Base-by-base conservation (phyloP, 164 flowering plant species). In the Stephania japonica region DNA sequence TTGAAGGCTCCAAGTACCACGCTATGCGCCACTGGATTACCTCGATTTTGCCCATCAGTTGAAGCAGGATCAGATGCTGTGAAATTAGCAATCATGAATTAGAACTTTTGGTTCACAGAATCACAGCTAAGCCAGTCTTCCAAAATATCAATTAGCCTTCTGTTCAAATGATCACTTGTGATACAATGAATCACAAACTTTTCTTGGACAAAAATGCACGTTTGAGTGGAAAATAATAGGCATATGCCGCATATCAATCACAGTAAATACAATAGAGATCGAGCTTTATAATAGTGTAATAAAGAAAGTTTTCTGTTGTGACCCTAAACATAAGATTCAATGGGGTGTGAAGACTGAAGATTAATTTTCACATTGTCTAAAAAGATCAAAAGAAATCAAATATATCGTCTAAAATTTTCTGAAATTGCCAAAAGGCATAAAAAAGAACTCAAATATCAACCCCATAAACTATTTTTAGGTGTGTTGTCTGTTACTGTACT, bases 1-100 rank as follows among this genome's bases (percentile, higher is more conserved):
- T 86, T 90, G 73, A 91, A 90, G 68, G 91, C 84, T 78, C 90
- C 98, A 80, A 91, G 83, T 7, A 95, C 81, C 68, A 92, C 83
- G 70, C 89, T 82, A 64, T 91, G 86, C 69, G 87, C 78, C 49
- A 75, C 75, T 16, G 80, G 87, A 75, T 69, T 76, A 21, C 77
- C 83, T 32, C 78, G 82, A 81, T 77, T 68, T 41, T 75, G 84
- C 19, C 81, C 80, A 70, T 80, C 42, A 78, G 85, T 78, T 67
- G 86, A 79, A 41, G 82, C 68, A 72, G 86, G 83, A 79, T 87
- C 91, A 76, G 78, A 65, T 68, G 72, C 88, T 84, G 88, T 78
- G 82, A 75, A 79, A 67, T 21, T n/a, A 38, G 65, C 11, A 25
- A 65, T 21, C 11, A 9, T 32, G 0, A 44, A 16, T 70, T 65